A percentile compares a stretch with the other conserved stretches of the same genome.
These are phyloP conservation scores for Elasticomyces elasticus DNA, from an alignment of 495 filamentous ascomycete species.

Conservation along the genomic window DNA sequence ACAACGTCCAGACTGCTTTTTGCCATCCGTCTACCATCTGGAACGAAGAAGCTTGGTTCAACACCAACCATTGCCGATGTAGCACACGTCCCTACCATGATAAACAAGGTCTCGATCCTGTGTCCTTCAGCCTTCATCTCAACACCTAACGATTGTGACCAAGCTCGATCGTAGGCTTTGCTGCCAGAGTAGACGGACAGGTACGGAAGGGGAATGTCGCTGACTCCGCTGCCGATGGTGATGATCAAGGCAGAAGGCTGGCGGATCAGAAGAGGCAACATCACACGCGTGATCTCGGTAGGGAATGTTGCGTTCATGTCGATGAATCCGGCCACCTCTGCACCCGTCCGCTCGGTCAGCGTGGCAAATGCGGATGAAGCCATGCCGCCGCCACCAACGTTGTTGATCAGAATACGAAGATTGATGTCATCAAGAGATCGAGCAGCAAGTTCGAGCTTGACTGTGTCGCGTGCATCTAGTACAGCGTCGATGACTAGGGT, in stretches of 20 bases:
- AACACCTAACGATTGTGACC: background rate
- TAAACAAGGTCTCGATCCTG: background rate
- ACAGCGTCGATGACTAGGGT: conserved; percentile 33
- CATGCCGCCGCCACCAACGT: conserved; percentile 35
- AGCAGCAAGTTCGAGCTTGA: conserved; percentile 21
- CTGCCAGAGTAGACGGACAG: background rate
- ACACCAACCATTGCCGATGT: background rate
- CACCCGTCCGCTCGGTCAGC: conserved; percentile 21
- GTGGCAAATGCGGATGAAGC: conserved; percentile 13
- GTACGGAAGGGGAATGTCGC: conserved; percentile 4
- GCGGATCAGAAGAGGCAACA: conserved; percentile 31
- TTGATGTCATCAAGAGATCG: conserved; percentile 12
- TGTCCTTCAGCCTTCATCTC: conserved; percentile 4
- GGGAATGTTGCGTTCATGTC: conserved; percentile 26
- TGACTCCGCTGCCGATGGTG: conserved; percentile 32
- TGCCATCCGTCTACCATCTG: background rate
- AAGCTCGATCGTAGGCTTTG: conserved; percentile 4
- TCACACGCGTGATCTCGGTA: conserved; percentile 35
- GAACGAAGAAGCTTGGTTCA: background rate
- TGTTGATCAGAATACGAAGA: conserved; percentile 41
- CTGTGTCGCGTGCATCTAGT: conserved; percentile 20
- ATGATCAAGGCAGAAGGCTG: conserved; percentile 32
- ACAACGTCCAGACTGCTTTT: conserved; percentile 1
- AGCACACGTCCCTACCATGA: background rate
- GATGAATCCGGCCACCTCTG: conserved; percentile 18